Base-by-base conservation (phyloP, 2,329 filamentous ascomycete species). In the Exophiala dermatitidis region DNA sequence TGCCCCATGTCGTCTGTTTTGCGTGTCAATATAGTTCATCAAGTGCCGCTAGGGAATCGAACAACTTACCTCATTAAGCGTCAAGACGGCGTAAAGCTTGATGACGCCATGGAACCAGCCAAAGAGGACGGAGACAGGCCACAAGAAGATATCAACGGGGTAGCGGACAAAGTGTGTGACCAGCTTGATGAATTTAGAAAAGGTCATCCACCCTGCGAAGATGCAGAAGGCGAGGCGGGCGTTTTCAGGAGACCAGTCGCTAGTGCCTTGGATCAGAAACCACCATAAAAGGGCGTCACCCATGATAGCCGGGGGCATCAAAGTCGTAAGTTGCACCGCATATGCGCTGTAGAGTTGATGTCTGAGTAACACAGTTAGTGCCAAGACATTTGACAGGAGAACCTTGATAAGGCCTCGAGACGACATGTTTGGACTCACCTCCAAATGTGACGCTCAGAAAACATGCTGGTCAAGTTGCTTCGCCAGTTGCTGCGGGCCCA, bases 401-500 rank as follows among this genome's bases (percentile, higher is more conserved):
- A 33, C 50, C 7, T 36, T n/a, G 33, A n/a, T 7, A 45, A 7
- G 7, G 29, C 28, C 28, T 10, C 28, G 8, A 51, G 49, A 38
- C 36, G 30, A 45, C 28, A n/a, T 3, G 42, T n/a, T 19, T 6
- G 26, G 49, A 83, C 89, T 84, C 79, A 95, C 90, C 74, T 83
- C 83, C 87, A 89, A 65, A 96, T 88, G 66, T 89, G 81, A 67
- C 85, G 77, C 72, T 96, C 91, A 60, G 82, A 81, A 60, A 91
- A 79, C 66, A 96, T 78, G 70, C 89, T 96, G 48, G 89, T 96
- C 71, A 89, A 84, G 71, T 97, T 97, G 75, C 90, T 95, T 67
- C 91, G 81, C 91, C 91, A 97, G 72, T 97, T 97, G 77, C 90
- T 96, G 65, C 91, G 84, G 41, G 93, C 90, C 91, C 91, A 97